Conservation (phyloP, 1,284 basidiomycete genomes). For the Bondarzewia mesenterica region DNA sequence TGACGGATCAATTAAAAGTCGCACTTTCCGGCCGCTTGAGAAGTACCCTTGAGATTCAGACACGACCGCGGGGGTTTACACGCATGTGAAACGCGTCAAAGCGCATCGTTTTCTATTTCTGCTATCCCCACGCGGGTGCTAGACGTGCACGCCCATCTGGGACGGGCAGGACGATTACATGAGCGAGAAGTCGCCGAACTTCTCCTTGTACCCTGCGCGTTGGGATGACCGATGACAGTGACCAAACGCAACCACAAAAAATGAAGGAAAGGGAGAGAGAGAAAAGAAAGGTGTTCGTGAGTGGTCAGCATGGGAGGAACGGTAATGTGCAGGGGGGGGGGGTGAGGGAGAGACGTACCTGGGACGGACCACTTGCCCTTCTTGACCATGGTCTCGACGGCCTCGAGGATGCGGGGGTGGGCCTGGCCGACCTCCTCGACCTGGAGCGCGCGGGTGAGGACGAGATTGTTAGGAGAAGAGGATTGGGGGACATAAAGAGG, state of each 20-base stretch:
- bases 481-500: slow-evolving; percentile 4
- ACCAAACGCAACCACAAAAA: slow-evolving; percentile 3
- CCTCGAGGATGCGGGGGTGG: slow-evolving; percentile 87
- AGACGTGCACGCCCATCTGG: not conserved
- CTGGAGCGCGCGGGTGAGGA: slow-evolving; percentile 28
- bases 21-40: too few species aligned
- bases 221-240: slow-evolving; percentile 18
- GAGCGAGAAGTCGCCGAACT: slow-evolving; percentile 86
- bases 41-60: too few species aligned
- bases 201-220: slow-evolving; percentile 72
- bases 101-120: slow-evolving; percentile 10
- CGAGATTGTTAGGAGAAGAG: slow-evolving; percentile 1
- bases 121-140: slow-evolving; percentile 1
- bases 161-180: slow-evolving; percentile 45
- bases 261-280: slow-evolving; percentile 38
- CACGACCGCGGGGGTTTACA: too few species aligned
- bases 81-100: slow-evolving; percentile 2
- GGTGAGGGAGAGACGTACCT: slow-evolving; percentile 4
- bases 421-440: slow-evolving; percentile 87
- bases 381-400: slow-evolving; percentile 95
- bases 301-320: not conserved
- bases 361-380: slow-evolving; percentile 99
- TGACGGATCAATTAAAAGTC: too few species aligned
- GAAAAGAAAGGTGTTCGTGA: not conserved
- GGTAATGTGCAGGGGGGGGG: too few species aligned